Conservation (phyloP, 371 early-diverging fungal genomes). For the Capillidium rhysosporum region DNA sequence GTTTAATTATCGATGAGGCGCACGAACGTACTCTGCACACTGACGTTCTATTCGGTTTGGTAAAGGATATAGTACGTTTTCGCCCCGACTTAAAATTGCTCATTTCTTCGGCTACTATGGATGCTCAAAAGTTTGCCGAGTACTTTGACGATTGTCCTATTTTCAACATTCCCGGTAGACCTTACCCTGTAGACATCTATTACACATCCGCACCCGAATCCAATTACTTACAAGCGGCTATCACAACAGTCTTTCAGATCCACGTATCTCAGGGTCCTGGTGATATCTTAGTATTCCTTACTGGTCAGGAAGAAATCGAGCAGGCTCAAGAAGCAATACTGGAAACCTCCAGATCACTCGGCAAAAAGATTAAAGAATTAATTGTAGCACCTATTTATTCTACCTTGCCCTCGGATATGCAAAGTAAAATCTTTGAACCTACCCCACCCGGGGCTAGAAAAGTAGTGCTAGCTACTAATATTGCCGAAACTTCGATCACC, state of each 20-base stretch:
- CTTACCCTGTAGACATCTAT: slow-evolving; percentile 73
- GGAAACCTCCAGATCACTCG: slow-evolving; percentile 32
- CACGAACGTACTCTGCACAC: slow-evolving; percentile 95
- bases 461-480: slow-evolving; percentile 90
- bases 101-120: slow-evolving; percentile 95
- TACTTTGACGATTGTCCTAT: slow-evolving; percentile 49
- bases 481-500: slow-evolving; percentile 97
- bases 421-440: slow-evolving; percentile 78
- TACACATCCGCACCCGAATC: slow-evolving; percentile 62
- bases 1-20: too few relatives aligned
- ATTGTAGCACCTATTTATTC: slow-evolving; percentile 82
- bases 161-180: slow-evolving; percentile 76
- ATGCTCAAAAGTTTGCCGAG: slow-evolving; percentile 76
- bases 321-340: slow-evolving; percentile 29
- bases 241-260: slow-evolving; percentile 74
- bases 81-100: slow-evolving; percentile 58
- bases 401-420: slow-evolving; percentile 75
- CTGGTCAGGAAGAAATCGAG: slow-evolving; percentile 92
- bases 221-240: slow-evolving; percentile 82
- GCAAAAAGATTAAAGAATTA: slow-evolving; percentile 67
- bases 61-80: slow-evolving; percentile 44
- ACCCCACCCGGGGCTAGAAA: slow-evolving; percentile 80
- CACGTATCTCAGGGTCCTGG: slow-evolving; percentile 69
- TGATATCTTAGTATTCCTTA: slow-evolving; percentile 82
- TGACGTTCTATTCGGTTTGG: slow-evolving; percentile 90